Evolutionary conservation across 139 green algal species (phyloP).

Genomic region (Chlamydomonas schloesseri): DNA sequence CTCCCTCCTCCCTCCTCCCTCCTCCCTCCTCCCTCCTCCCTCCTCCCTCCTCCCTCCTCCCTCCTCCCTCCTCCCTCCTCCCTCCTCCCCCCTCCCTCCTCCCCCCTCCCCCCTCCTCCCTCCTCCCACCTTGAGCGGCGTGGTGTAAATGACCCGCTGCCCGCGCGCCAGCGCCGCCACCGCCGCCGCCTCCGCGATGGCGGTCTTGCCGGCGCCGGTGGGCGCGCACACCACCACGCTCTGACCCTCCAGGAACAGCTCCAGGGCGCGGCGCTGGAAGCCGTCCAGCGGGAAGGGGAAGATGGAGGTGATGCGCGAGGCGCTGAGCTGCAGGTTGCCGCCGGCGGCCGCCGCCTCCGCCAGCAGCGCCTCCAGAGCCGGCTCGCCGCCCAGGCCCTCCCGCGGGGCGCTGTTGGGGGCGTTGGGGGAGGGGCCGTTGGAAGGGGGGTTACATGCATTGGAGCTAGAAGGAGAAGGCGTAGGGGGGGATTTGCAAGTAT

Average conservation of each 20-base stretch:
- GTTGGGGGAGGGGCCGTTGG: background rate
- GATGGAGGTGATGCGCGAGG: slow-evolving; percentile 47
- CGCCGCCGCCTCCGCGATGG: slow-evolving; percentile 93
- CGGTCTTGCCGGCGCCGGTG: slow-evolving; percentile 97
- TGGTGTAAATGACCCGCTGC: slow-evolving; percentile 92
- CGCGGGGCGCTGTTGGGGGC: background rate
- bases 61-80: too few relatives aligned
- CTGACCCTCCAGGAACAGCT: slow-evolving; percentile 76
- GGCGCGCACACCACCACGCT: slow-evolving; percentile 94
- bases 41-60: too few relatives aligned
- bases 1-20: too few relatives aligned
- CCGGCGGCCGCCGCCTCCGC: slow-evolving; percentile 55
- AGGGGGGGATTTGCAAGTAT: too few relatives aligned
- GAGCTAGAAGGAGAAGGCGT: too few relatives aligned
- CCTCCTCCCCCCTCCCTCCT: background rate
- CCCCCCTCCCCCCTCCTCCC: background rate
- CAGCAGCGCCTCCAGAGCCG: slow-evolving; percentile 62
- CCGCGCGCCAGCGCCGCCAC: slow-evolving; percentile 79
- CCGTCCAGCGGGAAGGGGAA: slow-evolving; percentile 57
- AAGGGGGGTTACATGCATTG: too few relatives aligned
- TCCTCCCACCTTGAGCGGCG: slow-evolving; percentile 79
- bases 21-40: too few relatives aligned
- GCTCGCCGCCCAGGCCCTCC: slow-evolving; percentile 44
- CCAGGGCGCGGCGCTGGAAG: slow-evolving; percentile 53
- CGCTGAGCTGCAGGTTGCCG: slow-evolving; percentile 41